Base-by-base conservation (phyloP, 345 rosid genomes). In the Lumnitzera littorea region DNA sequence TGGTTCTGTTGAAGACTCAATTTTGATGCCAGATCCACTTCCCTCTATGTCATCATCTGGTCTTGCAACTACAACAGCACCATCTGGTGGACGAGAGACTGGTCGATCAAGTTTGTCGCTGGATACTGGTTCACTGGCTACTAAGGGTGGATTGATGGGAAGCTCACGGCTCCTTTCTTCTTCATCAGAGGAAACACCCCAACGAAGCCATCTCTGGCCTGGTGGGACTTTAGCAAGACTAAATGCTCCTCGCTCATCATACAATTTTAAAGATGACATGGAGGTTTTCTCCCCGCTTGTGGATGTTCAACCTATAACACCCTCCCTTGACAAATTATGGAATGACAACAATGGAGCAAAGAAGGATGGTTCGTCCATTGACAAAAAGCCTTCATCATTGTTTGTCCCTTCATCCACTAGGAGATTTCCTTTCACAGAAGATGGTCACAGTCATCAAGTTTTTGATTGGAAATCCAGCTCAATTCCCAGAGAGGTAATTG, bases 21-120 rank as follows among this genome's bases (percentile, higher is more conserved):
- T 83, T 75, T 84, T 91, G 69, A 91, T 91, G 91, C 99, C 99
- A 13, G 99, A 95, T 52, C 97, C 96, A 11, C 91, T 94, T 74
- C 96, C 96, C 52, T 88, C 91, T 15, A 59, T 78, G 67, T 60
- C 90, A 78, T 72, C 90, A 50, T 68, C 88, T 24, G 70, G 73
- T 65, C 72, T 74, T 72, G 61, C 91, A 65, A 75, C 73, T 24
- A 66, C 96, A 46, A 70, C 89, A 31, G 56, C 81, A 17, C 64
- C 66, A 27, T 75, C 81, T 43, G 82, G 84, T 60, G 66, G 87
- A 61, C 82, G 82, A 55, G 67, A 65, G 58, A 46, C 59, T 62
- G 67, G 72, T 24, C 78, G 74, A 13, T 72, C 77, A 55, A 67
- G 71, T 75, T 48, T 70, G 55, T 66, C 79, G 25, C 41, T 55